Conservation (phyloP, 2,329 filamentous ascomycete species). For the Amesomyces nigricolor region DNA sequence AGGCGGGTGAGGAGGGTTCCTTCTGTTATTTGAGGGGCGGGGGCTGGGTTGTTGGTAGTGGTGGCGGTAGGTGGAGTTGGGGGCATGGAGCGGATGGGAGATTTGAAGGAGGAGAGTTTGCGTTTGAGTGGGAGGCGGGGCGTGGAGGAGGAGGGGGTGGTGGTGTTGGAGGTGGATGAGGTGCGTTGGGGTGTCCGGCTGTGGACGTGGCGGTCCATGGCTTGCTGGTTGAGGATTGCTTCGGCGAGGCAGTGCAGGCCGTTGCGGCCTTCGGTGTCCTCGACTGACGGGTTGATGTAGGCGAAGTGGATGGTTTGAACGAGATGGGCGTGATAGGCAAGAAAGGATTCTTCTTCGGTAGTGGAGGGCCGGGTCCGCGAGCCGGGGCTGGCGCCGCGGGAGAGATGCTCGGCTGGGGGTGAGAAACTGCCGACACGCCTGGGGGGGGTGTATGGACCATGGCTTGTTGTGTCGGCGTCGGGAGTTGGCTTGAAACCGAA, state of each 20-base stretch:
- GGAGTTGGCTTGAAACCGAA: conserved; percentile 37
- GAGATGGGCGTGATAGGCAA: conserved; percentile 33
- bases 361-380: conserved; percentile 22
- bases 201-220: conserved; percentile 31
- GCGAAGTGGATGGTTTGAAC: conserved; percentile 35
- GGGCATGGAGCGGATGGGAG: not conserved
- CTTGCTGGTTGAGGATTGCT: conserved; percentile 41
- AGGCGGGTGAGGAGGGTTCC: conserved; percentile 25
- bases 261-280: conserved; percentile 47
- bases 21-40: conserved; percentile 14
- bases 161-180: conserved; percentile 18
- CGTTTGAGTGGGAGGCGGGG: conserved; percentile 33
- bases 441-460: conserved; percentile 27
- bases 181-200: conserved; percentile 14
- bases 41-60: not conserved
- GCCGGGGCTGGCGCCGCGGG: conserved; percentile 10
- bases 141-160: conserved; percentile 16
- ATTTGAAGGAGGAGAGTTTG: conserved; percentile 31
- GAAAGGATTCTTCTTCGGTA: conserved; percentile 26
- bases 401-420: conserved; percentile 19
- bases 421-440: conserved; percentile 15
- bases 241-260: conserved; percentile 54
- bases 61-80: not conserved
- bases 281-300: conserved; percentile 30
- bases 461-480: conserved; percentile 19